phyloP scores from a whole-genome alignment of 495 filamentous ascomycete species.

The Penicillium simplicissimum region DNA sequence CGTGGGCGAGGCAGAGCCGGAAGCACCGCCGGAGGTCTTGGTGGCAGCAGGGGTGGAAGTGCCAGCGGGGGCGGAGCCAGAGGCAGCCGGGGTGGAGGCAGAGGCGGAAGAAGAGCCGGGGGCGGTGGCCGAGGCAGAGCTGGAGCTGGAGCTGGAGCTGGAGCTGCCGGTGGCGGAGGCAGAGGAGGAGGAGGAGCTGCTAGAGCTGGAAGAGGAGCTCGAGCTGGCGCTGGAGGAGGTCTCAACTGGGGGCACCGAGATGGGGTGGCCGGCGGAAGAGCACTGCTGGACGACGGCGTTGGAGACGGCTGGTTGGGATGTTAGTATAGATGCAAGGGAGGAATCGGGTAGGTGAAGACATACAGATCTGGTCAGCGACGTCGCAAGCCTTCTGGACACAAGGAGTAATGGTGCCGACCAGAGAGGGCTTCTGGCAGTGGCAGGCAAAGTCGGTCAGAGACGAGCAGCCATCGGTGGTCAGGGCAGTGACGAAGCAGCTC shows the following conservation, averaged over 20 bases:
- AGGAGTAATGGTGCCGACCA: slow-evolving; percentile 42
- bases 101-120: background rate
- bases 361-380: slow-evolving; percentile 39
- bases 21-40: slow-evolving; percentile 15
- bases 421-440: slow-evolving; percentile 49
- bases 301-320: slow-evolving; percentile 26
- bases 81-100: slow-evolving; percentile 4
- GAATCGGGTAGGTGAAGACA: slow-evolving; percentile 15
- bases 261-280: slow-evolving; percentile 39
- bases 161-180: slow-evolving; percentile 10
- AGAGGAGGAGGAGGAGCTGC: slow-evolving; percentile 10
- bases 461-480: slow-evolving; percentile 46
- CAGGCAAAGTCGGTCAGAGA: slow-evolving; percentile 50
- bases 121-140: background rate
- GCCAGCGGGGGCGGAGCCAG: slow-evolving; percentile 17
- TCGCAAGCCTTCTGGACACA: slow-evolving; percentile 48
- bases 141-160: slow-evolving; percentile 10
- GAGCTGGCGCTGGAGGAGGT: slow-evolving; percentile 19
- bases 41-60: slow-evolving; percentile 15
- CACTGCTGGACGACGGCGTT: slow-evolving; percentile 38
- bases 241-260: slow-evolving; percentile 37
- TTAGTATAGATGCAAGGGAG: slow-evolving; percentile 3
- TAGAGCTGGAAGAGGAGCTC: slow-evolving; percentile 6
- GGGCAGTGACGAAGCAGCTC: slow-evolving; percentile 43
- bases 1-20: slow-evolving; percentile 22